Evolutionary conservation across 345 rosid species (phyloP).

Genomic region (Euphorbia lathyris): DNA sequence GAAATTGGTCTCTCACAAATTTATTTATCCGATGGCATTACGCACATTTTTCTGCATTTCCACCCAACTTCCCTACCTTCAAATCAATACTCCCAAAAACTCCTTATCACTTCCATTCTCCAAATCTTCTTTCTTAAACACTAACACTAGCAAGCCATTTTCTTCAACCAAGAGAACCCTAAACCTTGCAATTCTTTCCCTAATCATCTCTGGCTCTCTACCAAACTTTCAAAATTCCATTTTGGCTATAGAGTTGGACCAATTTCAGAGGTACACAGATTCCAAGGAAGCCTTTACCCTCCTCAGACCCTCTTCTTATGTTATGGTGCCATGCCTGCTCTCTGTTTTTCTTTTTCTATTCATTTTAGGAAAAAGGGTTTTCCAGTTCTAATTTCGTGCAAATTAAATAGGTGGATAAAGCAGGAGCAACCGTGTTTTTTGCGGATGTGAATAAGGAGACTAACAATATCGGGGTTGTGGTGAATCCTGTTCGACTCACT

Average conservation of each 20-base stretch:
- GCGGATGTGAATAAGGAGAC: conserved; percentile 65
- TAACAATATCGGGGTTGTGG: conserved; percentile 85
- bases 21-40: conserved; percentile 26
- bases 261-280: conserved; percentile 64
- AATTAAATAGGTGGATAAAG: conserved; percentile 62
- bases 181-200: conserved; percentile 42
- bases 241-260: conserved; percentile 36
- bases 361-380: too few species aligned
- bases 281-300: conserved; percentile 66
- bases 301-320: conserved; percentile 72
- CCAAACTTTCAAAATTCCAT: conserved; percentile 34
- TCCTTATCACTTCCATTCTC: conserved; percentile 4
- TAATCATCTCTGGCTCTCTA: conserved; percentile 42
- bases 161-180: conserved; percentile 51
- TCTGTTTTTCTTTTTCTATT: neutral
- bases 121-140: too few species aligned
- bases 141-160: neutral
- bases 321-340: conserved; percentile 51
- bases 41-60: conserved; percentile 9
- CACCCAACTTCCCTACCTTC: too few species aligned
- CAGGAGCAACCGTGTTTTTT: conserved; percentile 81
- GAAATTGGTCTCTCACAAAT: too few species aligned
- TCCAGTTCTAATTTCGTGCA: neutral
- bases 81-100: neutral
- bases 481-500: conserved; percentile 73